Base-by-base conservation (phyloP, 139 green algal species). In the Diplosphaera chodatii region DNA sequence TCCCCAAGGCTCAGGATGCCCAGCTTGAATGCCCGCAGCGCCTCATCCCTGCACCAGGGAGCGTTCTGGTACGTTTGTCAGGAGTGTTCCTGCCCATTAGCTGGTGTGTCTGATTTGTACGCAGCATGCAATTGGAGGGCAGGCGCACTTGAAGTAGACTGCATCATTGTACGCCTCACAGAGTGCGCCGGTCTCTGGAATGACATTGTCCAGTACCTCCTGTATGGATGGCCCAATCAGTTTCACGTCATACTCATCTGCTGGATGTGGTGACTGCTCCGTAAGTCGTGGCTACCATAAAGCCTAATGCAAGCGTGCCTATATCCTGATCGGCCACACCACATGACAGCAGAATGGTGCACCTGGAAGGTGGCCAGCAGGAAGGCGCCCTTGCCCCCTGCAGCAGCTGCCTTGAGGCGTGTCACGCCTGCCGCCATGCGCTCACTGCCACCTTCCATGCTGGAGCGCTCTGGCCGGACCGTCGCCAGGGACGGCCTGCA, bases 1-100 rank as follows among this genome's bases (percentile, higher is more conserved):
- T 90, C 83, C 77, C 83, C 75, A 64, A 90, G 74, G 18, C 65
- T 83, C 63, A 91, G 66, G 68, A 87, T 72, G 18, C 85, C 85
- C 27, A 92, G 71, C 68, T 83, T 90, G 84, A 91, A 91, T 28
- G 87, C 77, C 1, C 67, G 63, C 33, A 74, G 55, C 4, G 85
- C 86, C 68, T 91, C 86, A 8, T 81, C 64, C 56, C 69, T 74
- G n/a, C n/a, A n/a, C n/a, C n/a, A n/a, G n/a, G n/a, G n/a, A n/a
- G n/a, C n/a, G n/a, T n/a, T n/a, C n/a, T n/a, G n/a, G n/a, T n/a
- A n/a, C n/a, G n/a, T n/a, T n/a, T n/a, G n/a, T n/a, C n/a, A n/a
- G n/a, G n/a, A n/a, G n/a, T n/a, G n/a, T n/a, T n/a, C n/a, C n/a
- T n/a, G n/a, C n/a, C n/a, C n/a, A n/a, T n/a, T n/a, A n/a, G n/a